These are phyloP conservation scores for Suillus fuscotomentosus DNA, from an alignment of 768 basidiomycete genomes.

Conservation along the genomic window DNA sequence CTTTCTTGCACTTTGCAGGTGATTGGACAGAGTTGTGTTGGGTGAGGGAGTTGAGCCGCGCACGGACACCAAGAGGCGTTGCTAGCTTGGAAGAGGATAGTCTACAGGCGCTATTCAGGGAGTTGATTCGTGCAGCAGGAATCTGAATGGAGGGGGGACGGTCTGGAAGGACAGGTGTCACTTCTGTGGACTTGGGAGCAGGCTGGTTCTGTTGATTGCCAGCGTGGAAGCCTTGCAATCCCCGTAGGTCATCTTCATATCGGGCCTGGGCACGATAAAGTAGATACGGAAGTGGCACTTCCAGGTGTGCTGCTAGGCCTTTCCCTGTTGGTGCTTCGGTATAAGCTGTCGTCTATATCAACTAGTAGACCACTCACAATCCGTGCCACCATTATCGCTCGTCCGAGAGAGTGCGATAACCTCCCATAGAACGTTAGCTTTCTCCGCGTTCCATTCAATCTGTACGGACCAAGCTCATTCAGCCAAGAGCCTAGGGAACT, in stretches of 20 bases:
- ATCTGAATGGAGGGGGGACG: neutral
- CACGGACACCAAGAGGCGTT: slow-evolving; percentile 65
- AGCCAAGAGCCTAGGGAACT: slow-evolving; percentile 1
- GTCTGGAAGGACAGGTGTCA: slow-evolving; percentile 15
- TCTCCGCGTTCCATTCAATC: slow-evolving; percentile 86
- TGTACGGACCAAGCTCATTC: slow-evolving; percentile 29
- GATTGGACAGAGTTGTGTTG: slow-evolving; percentile 47
- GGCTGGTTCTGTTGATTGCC: slow-evolving; percentile 42
- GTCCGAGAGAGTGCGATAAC: slow-evolving; percentile 78
- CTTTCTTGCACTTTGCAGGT: slow-evolving; percentile 37
- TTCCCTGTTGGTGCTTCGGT: slow-evolving; percentile 56
- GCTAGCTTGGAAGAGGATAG: slow-evolving; percentile 41
- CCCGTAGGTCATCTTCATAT: slow-evolving; percentile 83
- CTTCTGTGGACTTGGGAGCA: slow-evolving; percentile 14
- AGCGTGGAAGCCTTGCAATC: slow-evolving; percentile 60
- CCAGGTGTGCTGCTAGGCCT: slow-evolving; percentile 73
- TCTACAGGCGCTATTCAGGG: slow-evolving; percentile 15
- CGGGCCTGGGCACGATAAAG: slow-evolving; percentile 81
- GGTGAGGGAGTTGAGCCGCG: slow-evolving; percentile 67
- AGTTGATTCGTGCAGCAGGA: slow-evolving; percentile 2
- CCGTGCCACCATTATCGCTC: slow-evolving; percentile 69
- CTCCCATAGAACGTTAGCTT: slow-evolving; percentile 85
- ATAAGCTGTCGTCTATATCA: neutral
- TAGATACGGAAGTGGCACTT: slow-evolving; percentile 82
- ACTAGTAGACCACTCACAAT: slow-evolving; percentile 54